These are phyloP conservation scores for Botryotinia convoluta DNA, from an alignment of 2,329 filamentous ascomycete species.

Conservation along the genomic window DNA sequence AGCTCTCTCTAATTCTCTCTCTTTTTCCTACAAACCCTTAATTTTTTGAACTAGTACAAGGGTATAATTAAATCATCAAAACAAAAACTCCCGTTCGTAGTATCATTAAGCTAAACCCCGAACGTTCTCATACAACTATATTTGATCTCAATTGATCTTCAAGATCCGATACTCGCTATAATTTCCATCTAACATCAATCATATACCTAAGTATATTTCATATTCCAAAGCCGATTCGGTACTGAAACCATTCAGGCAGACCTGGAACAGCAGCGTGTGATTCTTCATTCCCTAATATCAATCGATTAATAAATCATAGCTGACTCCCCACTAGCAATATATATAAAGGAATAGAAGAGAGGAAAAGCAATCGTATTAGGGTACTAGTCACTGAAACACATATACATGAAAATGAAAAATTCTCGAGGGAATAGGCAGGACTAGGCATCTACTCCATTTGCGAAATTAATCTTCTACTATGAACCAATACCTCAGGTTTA, in stretches of 20 bases:
- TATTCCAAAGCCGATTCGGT: rapidly evolving
- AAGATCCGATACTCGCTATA: not conserved
- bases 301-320: not conserved
- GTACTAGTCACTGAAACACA: not conserved
- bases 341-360: not conserved
- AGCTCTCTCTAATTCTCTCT: rapidly evolving
- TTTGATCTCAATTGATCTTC: not conserved
- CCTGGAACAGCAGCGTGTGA: not conserved
- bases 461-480: not conserved
- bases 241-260: not conserved
- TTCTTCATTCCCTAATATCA: not conserved
- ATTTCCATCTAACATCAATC: not conserved
- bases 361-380: not conserved
- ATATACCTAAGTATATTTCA: not conserved
- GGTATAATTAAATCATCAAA: no score
- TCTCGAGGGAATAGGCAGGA: not conserved
- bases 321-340: not conserved
- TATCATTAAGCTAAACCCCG: not conserved
- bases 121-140: no score
- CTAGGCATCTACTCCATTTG: not conserved
- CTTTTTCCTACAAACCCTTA: not conserved
- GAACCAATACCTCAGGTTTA: not conserved
- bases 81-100: not conserved
- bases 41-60: not conserved
- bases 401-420: not conserved